phyloP scores from a whole-genome alignment of 257 asterid genomes.

The Rubia yunnanensis region DNA sequence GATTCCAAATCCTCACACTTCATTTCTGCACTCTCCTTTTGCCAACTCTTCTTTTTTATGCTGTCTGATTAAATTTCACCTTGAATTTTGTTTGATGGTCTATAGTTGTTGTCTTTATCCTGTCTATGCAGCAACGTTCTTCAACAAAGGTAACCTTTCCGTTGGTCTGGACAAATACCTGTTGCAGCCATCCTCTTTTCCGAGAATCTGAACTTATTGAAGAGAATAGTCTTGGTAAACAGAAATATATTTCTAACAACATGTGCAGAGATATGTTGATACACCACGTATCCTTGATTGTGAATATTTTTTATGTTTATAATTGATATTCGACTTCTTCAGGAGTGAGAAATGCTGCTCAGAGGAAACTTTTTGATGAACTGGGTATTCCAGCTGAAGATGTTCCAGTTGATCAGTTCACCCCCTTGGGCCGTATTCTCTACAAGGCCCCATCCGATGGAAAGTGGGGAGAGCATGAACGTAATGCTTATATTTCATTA shows the following conservation, averaged over 20 bases:
- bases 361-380: conserved; percentile 88
- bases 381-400: conserved; percentile 82
- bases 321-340: conserved; percentile 6
- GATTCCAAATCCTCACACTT: not conserved
- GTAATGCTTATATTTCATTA: conserved; percentile 25
- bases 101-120: not conserved
- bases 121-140: conserved; percentile 72
- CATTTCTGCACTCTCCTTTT: not conserved
- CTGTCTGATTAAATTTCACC: not conserved
- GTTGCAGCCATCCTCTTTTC: conserved; percentile 97
- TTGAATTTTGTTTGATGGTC: not conserved
- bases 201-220: conserved; percentile 85
- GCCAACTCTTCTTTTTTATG: not conserved
- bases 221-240: conserved; percentile 67
- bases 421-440: conserved; percentile 78
- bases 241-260: not conserved
- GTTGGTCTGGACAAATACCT: conserved; percentile 93
- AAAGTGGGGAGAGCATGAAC: conserved; percentile 97
- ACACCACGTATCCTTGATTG: not conserved
- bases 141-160: conserved; percentile 96
- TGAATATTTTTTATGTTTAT: not conserved
- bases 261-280: not conserved
- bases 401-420: conserved; percentile 76
- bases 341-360: conserved; percentile 97
- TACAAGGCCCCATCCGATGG: conserved; percentile 98